A percentile compares a stretch with the other conserved stretches of the same genome.
These are phyloP conservation scores for Globisporangium parvum DNA, from an alignment of 352 stramenopile species.

Conservation along the genomic window DNA sequence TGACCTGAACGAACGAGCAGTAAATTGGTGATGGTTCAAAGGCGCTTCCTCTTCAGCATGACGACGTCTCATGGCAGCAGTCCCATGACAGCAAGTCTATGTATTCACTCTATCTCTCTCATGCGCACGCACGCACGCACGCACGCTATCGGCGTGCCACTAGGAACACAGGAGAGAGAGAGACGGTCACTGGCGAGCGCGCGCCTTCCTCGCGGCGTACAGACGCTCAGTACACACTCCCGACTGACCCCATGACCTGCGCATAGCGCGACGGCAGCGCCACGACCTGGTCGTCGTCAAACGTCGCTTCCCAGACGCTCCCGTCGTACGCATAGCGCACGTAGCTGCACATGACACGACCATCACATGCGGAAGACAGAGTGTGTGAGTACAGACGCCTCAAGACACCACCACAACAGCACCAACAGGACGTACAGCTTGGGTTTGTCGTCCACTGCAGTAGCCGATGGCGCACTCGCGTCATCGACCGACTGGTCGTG, in stretches of 20 bases:
- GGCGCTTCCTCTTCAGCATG: too few species aligned
- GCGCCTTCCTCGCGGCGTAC: too few species aligned
- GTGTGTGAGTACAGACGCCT: neutral
- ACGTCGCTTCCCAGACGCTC: constrained; percentile 77
- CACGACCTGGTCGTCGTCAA: constrained; percentile 67
- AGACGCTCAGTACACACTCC: constrained; percentile 46
- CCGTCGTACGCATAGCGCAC: constrained; percentile 70
- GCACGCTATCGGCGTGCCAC: too few species aligned
- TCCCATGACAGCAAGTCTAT: too few species aligned
- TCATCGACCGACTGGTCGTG: constrained; percentile 37
- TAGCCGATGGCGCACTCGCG: constrained; percentile 4
- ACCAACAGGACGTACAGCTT: constrained; percentile 44
- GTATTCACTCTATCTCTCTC: neutral
- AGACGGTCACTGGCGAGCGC: too few species aligned
- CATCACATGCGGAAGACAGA: too few species aligned
- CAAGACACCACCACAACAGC: neutral
- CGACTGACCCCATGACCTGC: constrained; percentile 57
- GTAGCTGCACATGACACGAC: constrained; percentile 30
- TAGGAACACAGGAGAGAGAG: too few species aligned
- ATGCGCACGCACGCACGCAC: too few species aligned
- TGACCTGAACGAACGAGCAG: too few species aligned
- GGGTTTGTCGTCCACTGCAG: constrained; percentile 20
- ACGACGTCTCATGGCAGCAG: too few species aligned
- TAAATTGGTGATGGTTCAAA: too few species aligned
- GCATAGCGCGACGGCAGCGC: constrained; percentile 67